Base-by-base conservation (phyloP, 177 flowering plant genomes). In the Telopea speciosissima region DNA sequence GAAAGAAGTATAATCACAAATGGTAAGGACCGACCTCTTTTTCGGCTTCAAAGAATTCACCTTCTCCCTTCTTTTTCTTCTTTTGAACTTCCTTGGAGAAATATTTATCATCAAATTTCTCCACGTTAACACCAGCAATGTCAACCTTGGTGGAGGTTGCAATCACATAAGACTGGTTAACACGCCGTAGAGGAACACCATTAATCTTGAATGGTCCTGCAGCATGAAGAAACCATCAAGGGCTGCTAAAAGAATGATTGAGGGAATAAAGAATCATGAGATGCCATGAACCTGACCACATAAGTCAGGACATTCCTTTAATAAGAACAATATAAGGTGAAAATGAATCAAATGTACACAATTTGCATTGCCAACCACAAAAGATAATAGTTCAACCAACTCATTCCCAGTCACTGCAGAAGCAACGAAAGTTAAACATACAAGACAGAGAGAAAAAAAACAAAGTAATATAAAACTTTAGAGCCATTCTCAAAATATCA, bases 81-180 rank as follows among this genome's bases (percentile, higher is more conserved):
- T 88, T 84, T 65, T 79, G 82, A 3, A 60, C 86, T 73, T 83
- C 76, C 81, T 87, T 90, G 1, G 83, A 77, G 71, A 90, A 92
- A 75, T 89, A 92, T 64, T 83, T 87, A 77, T 90, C 97, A 84
- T 86, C 89, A 78, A 89, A 86, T 77, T 92, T 89, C 6, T 83
- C 89, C 8, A 82, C 74, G 72, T 82, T 85, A 7, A 88, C 87
- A 0, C 87, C 90, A 70, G 90, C 79, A n/a, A 90, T 80, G 71
- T 90, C 97, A 74, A 90, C 87, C 85, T 89, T 92, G 23, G 96
- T 89, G 24, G 94, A 89, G 60, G 97, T 90, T 7, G 82, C 93
- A 77, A 90, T 87, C 21, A 90, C 92, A 76, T 90, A 92, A 0
- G 94, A 68, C 65, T 92, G 97, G 75, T 89, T 89, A 42, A 90